Conservation (phyloP, 2,329 filamentous ascomycete genomes). For the Botrytis sinoallii region DNA sequence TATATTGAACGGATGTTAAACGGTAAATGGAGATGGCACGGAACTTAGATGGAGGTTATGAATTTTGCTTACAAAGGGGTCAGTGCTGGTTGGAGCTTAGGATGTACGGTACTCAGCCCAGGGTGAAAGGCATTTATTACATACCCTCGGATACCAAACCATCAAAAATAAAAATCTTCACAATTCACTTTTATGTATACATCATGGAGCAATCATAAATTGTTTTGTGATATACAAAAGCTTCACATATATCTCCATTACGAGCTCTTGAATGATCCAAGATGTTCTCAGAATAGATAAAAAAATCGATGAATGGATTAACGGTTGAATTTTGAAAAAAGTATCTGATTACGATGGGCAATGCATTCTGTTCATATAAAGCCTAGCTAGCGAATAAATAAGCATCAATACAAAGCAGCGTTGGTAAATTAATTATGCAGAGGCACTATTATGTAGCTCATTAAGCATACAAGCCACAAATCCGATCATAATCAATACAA, state of each 20-base stretch:
- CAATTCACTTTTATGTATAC: too few species aligned
- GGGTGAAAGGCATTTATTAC: background rate
- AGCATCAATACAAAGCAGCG: background rate
- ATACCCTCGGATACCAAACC: background rate
- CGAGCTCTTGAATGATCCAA: too few species aligned
- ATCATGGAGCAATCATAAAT: too few species aligned
- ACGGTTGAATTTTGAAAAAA: background rate
- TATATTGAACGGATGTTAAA: background rate
- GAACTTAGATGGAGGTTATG: constrained; percentile 2
- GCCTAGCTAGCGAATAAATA: background rate
- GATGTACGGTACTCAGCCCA: background rate
- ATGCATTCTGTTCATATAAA: background rate
- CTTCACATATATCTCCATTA: too few species aligned
- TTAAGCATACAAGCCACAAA: too few species aligned
- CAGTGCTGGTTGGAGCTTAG: background rate
- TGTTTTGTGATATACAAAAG: too few species aligned
- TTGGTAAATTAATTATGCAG: background rate
- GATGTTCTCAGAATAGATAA: background rate
- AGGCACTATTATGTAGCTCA: too few species aligned
- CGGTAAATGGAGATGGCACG: background rate
- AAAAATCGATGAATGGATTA: background rate
- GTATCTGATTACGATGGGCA: background rate
- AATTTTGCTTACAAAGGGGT: background rate
- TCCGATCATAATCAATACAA: too few species aligned
- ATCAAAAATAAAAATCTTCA: background rate